These are phyloP conservation scores for Kingdonia uniflora DNA, from an alignment of 164 flowering plant genomes.

Conservation along the genomic window DNA sequence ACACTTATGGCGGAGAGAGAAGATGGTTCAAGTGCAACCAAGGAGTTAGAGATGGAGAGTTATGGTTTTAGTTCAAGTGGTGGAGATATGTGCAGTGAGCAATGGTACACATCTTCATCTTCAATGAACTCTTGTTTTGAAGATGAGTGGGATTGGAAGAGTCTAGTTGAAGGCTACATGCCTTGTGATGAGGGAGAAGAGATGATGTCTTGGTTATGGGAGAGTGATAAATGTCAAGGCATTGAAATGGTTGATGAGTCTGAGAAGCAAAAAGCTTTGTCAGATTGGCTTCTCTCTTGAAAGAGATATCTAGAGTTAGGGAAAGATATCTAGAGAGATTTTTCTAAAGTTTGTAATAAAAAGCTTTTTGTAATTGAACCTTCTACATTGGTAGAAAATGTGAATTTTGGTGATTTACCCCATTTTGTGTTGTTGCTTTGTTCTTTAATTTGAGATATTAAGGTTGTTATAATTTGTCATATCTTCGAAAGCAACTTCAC, in stretches of 20 bases:
- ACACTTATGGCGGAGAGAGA: background rate
- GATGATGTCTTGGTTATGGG: conserved; percentile 32
- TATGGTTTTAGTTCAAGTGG: background rate
- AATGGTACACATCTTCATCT: conserved; percentile 7
- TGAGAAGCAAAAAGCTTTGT: background rate
- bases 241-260: background rate
- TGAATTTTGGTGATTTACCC: too few species aligned
- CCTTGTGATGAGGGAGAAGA: conserved; percentile 18
- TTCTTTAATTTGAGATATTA: too few species aligned
- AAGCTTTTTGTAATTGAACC: too few species aligned
- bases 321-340: too few species aligned
- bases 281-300: conserved; percentile 6
- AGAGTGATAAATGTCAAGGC: background rate
- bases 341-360: too few species aligned
- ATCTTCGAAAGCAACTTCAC: too few species aligned
- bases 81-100: conserved; percentile 2
- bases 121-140: conserved; percentile 10
- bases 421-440: too few species aligned
- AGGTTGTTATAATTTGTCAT: too few species aligned
- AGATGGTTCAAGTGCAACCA: background rate
- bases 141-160: conserved; percentile 24
- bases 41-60: background rate
- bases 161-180: conserved; percentile 10
- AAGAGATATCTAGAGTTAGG: too few species aligned
- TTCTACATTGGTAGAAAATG: too few species aligned